phyloP scores from a whole-genome alignment of 2,329 filamentous ascomycete species.

The Aspergillus terreus region DNA sequence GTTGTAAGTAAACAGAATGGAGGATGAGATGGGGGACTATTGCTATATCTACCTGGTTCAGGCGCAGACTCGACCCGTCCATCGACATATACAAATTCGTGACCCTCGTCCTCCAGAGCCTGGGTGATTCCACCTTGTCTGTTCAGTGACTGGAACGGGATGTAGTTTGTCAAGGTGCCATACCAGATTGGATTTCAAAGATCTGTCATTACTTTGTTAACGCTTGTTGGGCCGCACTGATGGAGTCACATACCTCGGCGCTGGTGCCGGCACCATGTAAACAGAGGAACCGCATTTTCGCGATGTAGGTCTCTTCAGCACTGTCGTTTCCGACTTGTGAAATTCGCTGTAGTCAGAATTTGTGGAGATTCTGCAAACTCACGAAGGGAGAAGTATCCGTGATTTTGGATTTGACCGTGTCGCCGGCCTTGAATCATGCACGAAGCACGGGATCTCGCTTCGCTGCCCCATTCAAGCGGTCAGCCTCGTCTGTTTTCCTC shows the following conservation, averaged over 20 bases:
- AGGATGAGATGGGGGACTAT: not conserved
- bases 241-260: conserved; percentile 21
- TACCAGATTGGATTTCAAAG: conserved; percentile 32
- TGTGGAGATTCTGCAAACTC: not conserved
- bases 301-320: not conserved
- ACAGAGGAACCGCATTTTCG: conserved; percentile 31
- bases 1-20: not conserved
- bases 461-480: not conserved
- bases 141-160: not conserved
- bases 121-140: conserved; percentile 27
- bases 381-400: not conserved
- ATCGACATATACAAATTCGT: conserved; percentile 27
- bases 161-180: not conserved
- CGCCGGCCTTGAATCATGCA: not conserved
- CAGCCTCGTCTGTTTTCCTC: not conserved
- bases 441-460: conserved; percentile 1
- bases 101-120: conserved; percentile 22
- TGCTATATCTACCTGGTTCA: conserved; percentile 21
- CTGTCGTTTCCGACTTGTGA: not conserved
- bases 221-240: not conserved
- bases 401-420: not conserved
- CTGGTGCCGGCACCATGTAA: conserved; percentile 30
- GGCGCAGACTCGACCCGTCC: conserved; percentile 21
- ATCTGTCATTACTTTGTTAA: conserved; percentile 19
- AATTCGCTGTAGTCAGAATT: not conserved